Evolutionary conservation across 2,329 filamentous ascomycete genomes (phyloP), one percentile per base, ranked within the genome.

Genomic region (Aspergillaceae sp.): DNA sequence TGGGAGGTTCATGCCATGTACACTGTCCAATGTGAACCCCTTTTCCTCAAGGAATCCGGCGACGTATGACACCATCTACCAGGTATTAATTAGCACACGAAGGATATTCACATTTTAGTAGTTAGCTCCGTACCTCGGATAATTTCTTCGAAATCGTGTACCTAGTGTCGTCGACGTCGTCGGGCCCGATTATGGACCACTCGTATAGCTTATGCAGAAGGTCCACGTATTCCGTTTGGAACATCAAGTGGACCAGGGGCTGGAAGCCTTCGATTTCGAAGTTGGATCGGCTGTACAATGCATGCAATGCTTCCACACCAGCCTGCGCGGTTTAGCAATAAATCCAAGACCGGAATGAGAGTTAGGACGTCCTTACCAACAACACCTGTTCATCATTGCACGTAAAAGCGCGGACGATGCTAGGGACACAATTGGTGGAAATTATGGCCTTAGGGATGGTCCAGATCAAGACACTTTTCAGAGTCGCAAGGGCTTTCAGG

Each of bases 131-230:
- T 41, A 89, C 86, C 78, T 98, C 92, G 1, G 90, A 89, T 41
- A 97, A 80, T 67, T 94, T 96, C 71, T 97, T 97, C 36, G 87
- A 82, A 55, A 96, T 82, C 46, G 87, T 82, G 63, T 98, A 97
- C 62, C 89, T 94, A 59, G 89, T 84, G 59, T 95, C 88, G 54
- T 96, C 87, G 48, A 95, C 81, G 56, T 95, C 84, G 48, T 87
- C 79, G 3, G 87, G 79, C 52, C 89, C 84, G 38, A 91, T 83
- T 7, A 81, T 69, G 4, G 87, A 87, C 86, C 87, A 92, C 51
- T 84, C 80, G 57, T 87, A 89, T 8, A 95, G 75, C 48, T 82
- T 79, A 51, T 78, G 79, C 55, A 90, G 80, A 5, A 94, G 75
- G 34, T 77, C 74, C 37, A 94, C 78, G 51, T 83, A 85, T 47